These are phyloP conservation scores for Neospermospora avenae DNA, from an alignment of 2,329 filamentous ascomycete species.

Conservation along the genomic window DNA sequence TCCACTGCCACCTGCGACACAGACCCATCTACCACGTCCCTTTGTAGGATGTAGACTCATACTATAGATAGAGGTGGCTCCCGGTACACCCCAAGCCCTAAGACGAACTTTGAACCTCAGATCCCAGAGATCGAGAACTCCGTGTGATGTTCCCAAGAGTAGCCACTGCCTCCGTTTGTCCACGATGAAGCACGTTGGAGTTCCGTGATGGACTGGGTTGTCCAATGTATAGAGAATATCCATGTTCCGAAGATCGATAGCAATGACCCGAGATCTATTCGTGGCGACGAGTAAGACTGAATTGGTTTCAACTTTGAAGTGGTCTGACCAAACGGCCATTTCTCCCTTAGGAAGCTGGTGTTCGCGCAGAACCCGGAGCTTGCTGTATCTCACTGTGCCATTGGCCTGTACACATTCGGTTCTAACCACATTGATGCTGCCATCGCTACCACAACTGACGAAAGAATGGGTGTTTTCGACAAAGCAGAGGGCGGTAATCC, in stretches of 20 bases:
- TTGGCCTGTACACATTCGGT: slow-evolving; percentile 55
- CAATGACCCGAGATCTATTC: slow-evolving; percentile 77
- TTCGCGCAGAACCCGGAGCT: slow-evolving; percentile 71
- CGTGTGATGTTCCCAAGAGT: slow-evolving; percentile 85
- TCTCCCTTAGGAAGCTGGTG: slow-evolving; percentile 74
- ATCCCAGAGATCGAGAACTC: slow-evolving; percentile 92
- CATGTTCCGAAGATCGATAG: slow-evolving; percentile 87
- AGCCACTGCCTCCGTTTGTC: slow-evolving; percentile 88
- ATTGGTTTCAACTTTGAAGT: slow-evolving; percentile 76
- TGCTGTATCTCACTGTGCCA: slow-evolving; percentile 70
- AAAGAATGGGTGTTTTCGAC: slow-evolving; percentile 94
- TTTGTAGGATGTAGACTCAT: slow-evolving; percentile 75
- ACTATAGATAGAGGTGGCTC: slow-evolving; percentile 75
- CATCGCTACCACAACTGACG: slow-evolving; percentile 84
- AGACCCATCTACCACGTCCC: slow-evolving; percentile 79
- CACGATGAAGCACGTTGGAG: slow-evolving; percentile 85
- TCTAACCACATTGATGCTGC: slow-evolving; percentile 84
- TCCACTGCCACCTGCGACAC: slow-evolving; percentile 81
- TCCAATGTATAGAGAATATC: slow-evolving; percentile 72
- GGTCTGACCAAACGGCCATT: slow-evolving; percentile 84
- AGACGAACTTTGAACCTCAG: slow-evolving; percentile 88
- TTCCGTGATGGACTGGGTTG: slow-evolving; percentile 89
- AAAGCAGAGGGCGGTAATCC: slow-evolving; percentile 81
- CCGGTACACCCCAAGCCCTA: slow-evolving; percentile 83
- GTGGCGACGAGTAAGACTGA: slow-evolving; percentile 88